Evolutionary conservation across 2,329 filamentous ascomycete species (phyloP).

Genomic region (Xenoacremonium recifei): DNA sequence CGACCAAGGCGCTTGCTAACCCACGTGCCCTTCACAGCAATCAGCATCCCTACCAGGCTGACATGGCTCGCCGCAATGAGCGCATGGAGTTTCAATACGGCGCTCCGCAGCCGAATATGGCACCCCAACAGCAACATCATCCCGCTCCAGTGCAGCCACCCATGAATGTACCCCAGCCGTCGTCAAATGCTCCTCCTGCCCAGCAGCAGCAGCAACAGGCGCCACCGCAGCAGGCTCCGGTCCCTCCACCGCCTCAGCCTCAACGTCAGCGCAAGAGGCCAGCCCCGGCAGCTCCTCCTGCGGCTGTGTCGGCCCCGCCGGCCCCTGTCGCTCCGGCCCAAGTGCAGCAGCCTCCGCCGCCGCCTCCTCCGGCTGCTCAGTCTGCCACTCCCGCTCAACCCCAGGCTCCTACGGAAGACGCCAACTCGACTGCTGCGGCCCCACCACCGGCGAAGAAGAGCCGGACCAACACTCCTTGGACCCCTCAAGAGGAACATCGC

Average conservation of each 20-base stretch:
- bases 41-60: slow-evolving; percentile 48
- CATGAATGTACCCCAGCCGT: slow-evolving; percentile 44
- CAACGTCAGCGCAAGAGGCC: slow-evolving; percentile 42
- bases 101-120: slow-evolving; percentile 38
- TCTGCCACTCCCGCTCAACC: slow-evolving; percentile 25
- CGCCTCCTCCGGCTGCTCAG: slow-evolving; percentile 30
- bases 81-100: slow-evolving; percentile 44
- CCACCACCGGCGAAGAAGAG: slow-evolving; percentile 80
- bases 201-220: slow-evolving; percentile 36
- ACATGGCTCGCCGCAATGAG: slow-evolving; percentile 47
- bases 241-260: slow-evolving; percentile 37
- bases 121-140: slow-evolving; percentile 36
- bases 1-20: slow-evolving; percentile 28
- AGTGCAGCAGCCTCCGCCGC: slow-evolving; percentile 31
- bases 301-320: slow-evolving; percentile 34
- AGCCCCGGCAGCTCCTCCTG: slow-evolving; percentile 37
- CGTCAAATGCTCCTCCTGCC: slow-evolving; percentile 27
- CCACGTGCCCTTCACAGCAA: slow-evolving; percentile 31
- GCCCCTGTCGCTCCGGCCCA: slow-evolving; percentile 32
- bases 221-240: slow-evolving; percentile 37
- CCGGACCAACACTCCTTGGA: slow-evolving; percentile 98
- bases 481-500: slow-evolving; percentile 85
- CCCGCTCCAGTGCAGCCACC: slow-evolving; percentile 39
- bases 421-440: slow-evolving; percentile 24
- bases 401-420: slow-evolving; percentile 30